Conservation (phyloP, 2,329 filamentous ascomycete species). For the Penicillium sp. region DNA sequence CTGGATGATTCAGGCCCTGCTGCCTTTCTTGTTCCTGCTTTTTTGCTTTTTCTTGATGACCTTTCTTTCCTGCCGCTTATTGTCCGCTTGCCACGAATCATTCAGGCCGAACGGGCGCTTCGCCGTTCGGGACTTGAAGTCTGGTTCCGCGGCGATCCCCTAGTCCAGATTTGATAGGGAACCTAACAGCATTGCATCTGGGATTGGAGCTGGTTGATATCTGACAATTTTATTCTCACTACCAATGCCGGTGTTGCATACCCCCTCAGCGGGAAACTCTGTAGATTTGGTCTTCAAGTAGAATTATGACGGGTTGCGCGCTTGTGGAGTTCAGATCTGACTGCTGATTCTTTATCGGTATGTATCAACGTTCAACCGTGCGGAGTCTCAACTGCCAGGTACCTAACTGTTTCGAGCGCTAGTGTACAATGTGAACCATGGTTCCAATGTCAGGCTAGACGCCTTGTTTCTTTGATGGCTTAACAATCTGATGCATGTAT, state of each 20-base stretch:
- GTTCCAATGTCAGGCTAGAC: slow-evolving; percentile 1
- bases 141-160: slow-evolving; percentile 6
- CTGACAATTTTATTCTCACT: background rate
- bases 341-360: slow-evolving; percentile 7
- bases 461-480: background rate
- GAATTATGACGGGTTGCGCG: too few species aligned
- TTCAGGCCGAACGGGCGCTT: background rate
- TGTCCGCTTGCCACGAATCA: slow-evolving; percentile 1
- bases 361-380: background rate
- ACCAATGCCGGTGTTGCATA: slow-evolving; percentile 19
- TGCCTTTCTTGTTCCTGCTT: background rate
- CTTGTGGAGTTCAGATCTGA: slow-evolving; percentile 6
- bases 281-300: too few species aligned
- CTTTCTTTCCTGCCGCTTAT: background rate
- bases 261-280: background rate
- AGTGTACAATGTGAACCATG: slow-evolving; percentile 4
- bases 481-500: background rate
- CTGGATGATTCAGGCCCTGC: background rate
- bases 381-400: too few species aligned
- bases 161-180: slow-evolving; percentile 1
- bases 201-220: background rate
- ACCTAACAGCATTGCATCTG: slow-evolving; percentile 2
- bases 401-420: background rate
- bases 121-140: background rate
- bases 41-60: slow-evolving; percentile 2